Evolutionary conservation across 352 stramenopile genomes (phyloP).

Genomic region (Phytophthora aleatoria): DNA sequence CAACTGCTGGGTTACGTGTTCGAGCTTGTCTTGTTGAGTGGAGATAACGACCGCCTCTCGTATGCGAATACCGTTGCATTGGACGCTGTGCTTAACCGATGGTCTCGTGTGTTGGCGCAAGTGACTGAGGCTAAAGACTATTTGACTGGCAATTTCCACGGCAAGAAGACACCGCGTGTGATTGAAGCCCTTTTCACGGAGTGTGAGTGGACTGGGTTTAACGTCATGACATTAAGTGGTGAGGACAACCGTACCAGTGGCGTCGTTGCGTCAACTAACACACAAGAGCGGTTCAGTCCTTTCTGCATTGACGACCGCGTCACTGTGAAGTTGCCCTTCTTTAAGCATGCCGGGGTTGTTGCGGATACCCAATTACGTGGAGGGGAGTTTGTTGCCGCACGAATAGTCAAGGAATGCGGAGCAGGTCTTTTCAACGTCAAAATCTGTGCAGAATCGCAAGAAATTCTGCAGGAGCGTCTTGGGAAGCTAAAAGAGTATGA

Average conservation of each 20-base stretch:
- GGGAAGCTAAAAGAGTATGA: slow-evolving; percentile 42
- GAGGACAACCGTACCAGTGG: not conserved
- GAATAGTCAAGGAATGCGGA: slow-evolving; percentile 48
- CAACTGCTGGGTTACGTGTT: slow-evolving; percentile 65
- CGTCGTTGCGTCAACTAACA: not conserved
- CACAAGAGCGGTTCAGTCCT: slow-evolving; percentile 12
- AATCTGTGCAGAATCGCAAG: not conserved
- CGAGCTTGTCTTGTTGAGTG: slow-evolving; percentile 54
- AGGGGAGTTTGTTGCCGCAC: slow-evolving; percentile 45
- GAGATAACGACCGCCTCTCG: slow-evolving; percentile 55
- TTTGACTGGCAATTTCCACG: slow-evolving; percentile 61
- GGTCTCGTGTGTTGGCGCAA: slow-evolving; percentile 52
- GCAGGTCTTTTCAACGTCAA: slow-evolving; percentile 49
- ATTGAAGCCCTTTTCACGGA: slow-evolving; percentile 58
- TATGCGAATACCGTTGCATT: slow-evolving; percentile 55
- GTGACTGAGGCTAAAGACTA: slow-evolving; percentile 66
- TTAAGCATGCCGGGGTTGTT: slow-evolving; percentile 50
- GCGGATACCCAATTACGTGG: slow-evolving; percentile 48
- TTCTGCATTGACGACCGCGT: slow-evolving; percentile 38
- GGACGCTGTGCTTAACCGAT: slow-evolving; percentile 56
- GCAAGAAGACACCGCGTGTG: slow-evolving; percentile 61
- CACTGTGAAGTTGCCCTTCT: slow-evolving; percentile 35
- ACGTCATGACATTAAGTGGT: slow-evolving; percentile 32
- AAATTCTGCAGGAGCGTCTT: slow-evolving; percentile 22
- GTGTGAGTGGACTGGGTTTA: slow-evolving; percentile 74